Percentiles rank a stretch among this genome's conserved stretches.
Conservation (phyloP, 2,329 filamentous ascomycete genomes). For the Hymenoscyphus salicellus region DNA sequence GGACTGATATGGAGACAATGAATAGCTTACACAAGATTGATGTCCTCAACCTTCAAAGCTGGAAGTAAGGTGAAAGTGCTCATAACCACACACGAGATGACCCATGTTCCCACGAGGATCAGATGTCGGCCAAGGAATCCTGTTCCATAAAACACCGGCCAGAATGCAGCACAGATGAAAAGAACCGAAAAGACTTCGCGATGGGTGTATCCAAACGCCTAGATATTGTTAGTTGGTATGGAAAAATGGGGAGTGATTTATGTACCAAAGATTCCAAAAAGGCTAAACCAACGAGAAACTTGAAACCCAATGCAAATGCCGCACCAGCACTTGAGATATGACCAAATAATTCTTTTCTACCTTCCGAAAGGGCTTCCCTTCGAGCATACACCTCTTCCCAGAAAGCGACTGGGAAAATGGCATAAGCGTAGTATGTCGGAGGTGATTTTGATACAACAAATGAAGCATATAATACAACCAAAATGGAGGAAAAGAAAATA, state of each 20-base stretch:
- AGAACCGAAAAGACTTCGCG: slow-evolving; percentile 81
- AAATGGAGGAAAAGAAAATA: slow-evolving; percentile 68
- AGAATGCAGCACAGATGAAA: slow-evolving; percentile 72
- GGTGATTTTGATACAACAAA: slow-evolving; percentile 79
- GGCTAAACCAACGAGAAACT: slow-evolving; percentile 65
- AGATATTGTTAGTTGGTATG: slow-evolving; percentile 20
- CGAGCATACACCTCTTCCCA: slow-evolving; percentile 93
- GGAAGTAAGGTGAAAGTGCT: slow-evolving; percentile 86
- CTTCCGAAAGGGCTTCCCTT: slow-evolving; percentile 65
- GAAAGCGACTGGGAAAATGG: slow-evolving; percentile 87
- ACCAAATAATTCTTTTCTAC: slow-evolving; percentile 65
- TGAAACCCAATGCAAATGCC: slow-evolving; percentile 58
- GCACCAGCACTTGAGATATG: slow-evolving; percentile 62
- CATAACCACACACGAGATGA: slow-evolving; percentile 74
- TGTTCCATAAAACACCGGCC: slow-evolving; percentile 72
- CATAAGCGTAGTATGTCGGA: slow-evolving; percentile 83
- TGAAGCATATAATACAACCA: slow-evolving; percentile 74
- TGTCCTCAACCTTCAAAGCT: slow-evolving; percentile 78
- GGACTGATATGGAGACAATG: background rate
- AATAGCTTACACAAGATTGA: slow-evolving; percentile 65
- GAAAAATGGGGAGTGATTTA: slow-evolving; percentile 15
- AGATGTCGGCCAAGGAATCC: slow-evolving; percentile 67
- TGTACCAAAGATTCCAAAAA: slow-evolving; percentile 75
- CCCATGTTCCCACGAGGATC: slow-evolving; percentile 67
- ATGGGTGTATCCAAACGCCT: slow-evolving; percentile 90